Base-by-base conservation (phyloP, 2,329 filamentous ascomycete species). In the Hypoxylon sp. region DNA sequence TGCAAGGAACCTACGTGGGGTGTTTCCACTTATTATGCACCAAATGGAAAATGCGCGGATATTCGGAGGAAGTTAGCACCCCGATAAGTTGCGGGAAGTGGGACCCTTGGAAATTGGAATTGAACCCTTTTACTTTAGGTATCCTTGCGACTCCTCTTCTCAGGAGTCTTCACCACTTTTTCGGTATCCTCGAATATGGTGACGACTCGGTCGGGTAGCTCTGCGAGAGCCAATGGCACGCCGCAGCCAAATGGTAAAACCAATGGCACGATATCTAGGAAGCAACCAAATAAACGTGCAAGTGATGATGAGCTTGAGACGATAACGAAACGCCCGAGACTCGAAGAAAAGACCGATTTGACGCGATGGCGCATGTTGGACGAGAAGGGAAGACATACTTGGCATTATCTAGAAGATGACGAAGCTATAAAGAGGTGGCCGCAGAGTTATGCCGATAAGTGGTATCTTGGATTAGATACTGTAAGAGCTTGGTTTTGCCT, bases 381-480 rank as follows among this genome's bases (percentile, higher is more conserved):
- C 75, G 93, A 97, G 65, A 86, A 88, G 56, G 95, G 96, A 52
- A 87, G 92, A 60, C 94, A 98, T 75, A 97, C 93, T 55, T 99
- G 96, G 96, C 92, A 96, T 75, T 99, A 98, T 77, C 83, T 99
- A 2, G 87, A 88, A 9, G 91, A 96, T 59, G 86, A 89, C 23
- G 85, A 93, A 65, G 89, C 92, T 60, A 81, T 85, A 6, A 84
- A 91, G 73, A 82, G 87, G 63, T 98, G 95, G 94, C 94, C 95
- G 4, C 94, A 98, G 81, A 91, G 88, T 23, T 85, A 84, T 61
- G 93, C 94, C n/a, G 97, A 99, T 78, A 97, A 93, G 79, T 97
- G 94, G 79, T 93, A 90, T 75, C 79, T 99, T 17, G 93, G 93
- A 17, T 81, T 98, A 50, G 89, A 93, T 60, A 88, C 91, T 69